phyloP scores from a whole-genome alignment of 352 stramenopile species.

The Peronospora farinosa region DNA sequence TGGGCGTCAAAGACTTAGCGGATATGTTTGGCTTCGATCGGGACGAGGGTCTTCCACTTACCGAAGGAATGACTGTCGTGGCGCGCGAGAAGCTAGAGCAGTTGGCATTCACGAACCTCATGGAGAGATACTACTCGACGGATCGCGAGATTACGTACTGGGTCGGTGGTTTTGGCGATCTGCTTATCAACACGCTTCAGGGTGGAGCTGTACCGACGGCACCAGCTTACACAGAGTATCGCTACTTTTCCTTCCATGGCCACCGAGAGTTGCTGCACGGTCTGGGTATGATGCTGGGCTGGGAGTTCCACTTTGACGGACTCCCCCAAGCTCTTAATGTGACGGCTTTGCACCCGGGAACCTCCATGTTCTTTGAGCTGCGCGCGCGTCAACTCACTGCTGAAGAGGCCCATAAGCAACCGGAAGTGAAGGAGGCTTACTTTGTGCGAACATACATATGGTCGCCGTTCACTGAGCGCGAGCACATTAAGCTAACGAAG shows the following conservation, averaged over 20 bases:
- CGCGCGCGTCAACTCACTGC: slow-evolving; percentile 27
- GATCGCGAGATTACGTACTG: slow-evolving; percentile 79
- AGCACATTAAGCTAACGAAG: slow-evolving; percentile 71
- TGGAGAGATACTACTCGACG: slow-evolving; percentile 81
- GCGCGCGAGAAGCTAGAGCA: slow-evolving; percentile 51
- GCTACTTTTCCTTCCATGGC: slow-evolving; percentile 79
- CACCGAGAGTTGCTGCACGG: slow-evolving; percentile 75
- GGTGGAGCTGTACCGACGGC: slow-evolving; percentile 40
- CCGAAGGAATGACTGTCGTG: slow-evolving; percentile 49
- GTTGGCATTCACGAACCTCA: slow-evolving; percentile 76
- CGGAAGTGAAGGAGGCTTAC: slow-evolving; percentile 35
- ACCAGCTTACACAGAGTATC: slow-evolving; percentile 47
- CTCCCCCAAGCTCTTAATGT: slow-evolving; percentile 60
- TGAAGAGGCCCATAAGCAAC: slow-evolving; percentile 16
- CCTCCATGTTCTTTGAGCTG: slow-evolving; percentile 81
- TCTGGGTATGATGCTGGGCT: slow-evolving; percentile 73
- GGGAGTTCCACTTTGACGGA: slow-evolving; percentile 67
- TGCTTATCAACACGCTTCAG: slow-evolving; percentile 61
- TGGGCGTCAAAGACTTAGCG: slow-evolving; percentile 76
- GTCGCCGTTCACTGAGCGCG: slow-evolving; percentile 55
- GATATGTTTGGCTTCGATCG: slow-evolving; percentile 82
- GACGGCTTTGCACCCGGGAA: slow-evolving; percentile 58
- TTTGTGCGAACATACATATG: slow-evolving; percentile 74
- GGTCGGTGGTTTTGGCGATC: slow-evolving; percentile 64
- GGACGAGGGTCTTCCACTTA: slow-evolving; percentile 50